Evolutionary conservation across 192 early-diverging fungal genomes (phyloP).

Genomic region (Backusella tarrabulga): DNA sequence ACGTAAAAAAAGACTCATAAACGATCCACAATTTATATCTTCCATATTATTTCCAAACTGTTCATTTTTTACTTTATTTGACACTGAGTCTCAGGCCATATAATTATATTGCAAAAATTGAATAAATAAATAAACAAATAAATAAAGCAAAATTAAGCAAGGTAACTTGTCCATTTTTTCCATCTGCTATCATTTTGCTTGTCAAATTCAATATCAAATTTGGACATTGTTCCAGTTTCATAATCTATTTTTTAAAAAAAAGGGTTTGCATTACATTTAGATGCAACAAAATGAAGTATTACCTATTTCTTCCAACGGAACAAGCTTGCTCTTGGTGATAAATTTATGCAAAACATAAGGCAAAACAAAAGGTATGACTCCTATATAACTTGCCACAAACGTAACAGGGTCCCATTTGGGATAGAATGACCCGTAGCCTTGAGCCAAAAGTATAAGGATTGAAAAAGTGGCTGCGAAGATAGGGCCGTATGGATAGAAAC

Average conservation of each 20-base stretch:
- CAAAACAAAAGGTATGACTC: slow-evolving; percentile 55
- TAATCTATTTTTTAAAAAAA: neutral
- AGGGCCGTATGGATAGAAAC: slow-evolving; percentile 66
- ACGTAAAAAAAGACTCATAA: too few relatives aligned
- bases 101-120: too few relatives aligned
- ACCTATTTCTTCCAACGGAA: slow-evolving; percentile 60
- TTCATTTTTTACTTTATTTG: too few relatives aligned
- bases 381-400: slow-evolving; percentile 63
- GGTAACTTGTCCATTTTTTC: neutral
- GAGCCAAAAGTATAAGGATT: slow-evolving; percentile 56
- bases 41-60: too few relatives aligned
- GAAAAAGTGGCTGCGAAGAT: slow-evolving; percentile 60
- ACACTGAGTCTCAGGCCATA: too few relatives aligned
- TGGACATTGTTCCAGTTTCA: slow-evolving; percentile 10
- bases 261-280: neutral
- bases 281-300: neutral
- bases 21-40: too few relatives aligned
- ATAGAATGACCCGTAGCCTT: slow-evolving; percentile 52
- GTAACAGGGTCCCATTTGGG: slow-evolving; percentile 48
- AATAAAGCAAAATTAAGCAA: neutral
- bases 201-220: neutral
- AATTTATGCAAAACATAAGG: slow-evolving; percentile 60
- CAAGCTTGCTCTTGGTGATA: slow-evolving; percentile 40
- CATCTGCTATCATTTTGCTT: neutral
- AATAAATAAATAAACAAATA: too few relatives aligned